A percentile compares a stretch with the other conserved stretches of the same genome.
These are phyloP conservation scores for Plasmodium coatneyi DNA, from an alignment of 169 alveolate genomes.

Conservation along the genomic window DNA sequence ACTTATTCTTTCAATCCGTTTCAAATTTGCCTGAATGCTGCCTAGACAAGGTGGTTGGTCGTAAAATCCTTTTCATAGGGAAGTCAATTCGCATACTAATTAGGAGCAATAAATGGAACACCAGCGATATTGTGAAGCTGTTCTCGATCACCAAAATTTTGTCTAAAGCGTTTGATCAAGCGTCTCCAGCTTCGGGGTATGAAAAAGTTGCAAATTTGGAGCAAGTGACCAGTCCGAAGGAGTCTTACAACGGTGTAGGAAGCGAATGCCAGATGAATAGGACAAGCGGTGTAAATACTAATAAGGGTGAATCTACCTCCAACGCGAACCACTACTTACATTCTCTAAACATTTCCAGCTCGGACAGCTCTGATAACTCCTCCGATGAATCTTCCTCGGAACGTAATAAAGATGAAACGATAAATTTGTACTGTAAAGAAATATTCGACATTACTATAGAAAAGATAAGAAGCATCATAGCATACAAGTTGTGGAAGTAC, in stretches of 20 bases:
- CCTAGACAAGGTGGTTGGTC: conserved; percentile 46
- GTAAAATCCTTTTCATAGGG: conserved; percentile 81
- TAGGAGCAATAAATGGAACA: conserved; percentile 74
- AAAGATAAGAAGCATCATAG: conserved; percentile 76
- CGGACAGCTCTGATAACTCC: conserved; percentile 13
- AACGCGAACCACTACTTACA: background rate
- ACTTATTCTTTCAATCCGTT: conserved; percentile 74
- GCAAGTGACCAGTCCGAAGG: background rate
- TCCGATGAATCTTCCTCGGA: conserved; percentile 47
- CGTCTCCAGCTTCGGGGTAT: background rate
- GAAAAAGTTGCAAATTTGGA: background rate
- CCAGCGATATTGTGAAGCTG: conserved; percentile 52
- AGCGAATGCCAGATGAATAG: background rate
- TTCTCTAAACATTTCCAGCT: background rate
- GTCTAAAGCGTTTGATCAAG: conserved; percentile 72
- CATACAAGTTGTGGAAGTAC: conserved; percentile 79
- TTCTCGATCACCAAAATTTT: conserved; percentile 68
- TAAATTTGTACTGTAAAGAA: conserved; percentile 46
- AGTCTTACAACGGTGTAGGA: background rate
- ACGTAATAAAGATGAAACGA: conserved; percentile 6
- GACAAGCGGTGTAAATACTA: background rate
- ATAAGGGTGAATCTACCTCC: background rate
- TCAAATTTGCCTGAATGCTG: conserved; percentile 73
- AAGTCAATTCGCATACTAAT: conserved; percentile 81
- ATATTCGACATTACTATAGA: conserved; percentile 78